phyloP scores from a whole-genome alignment of 768 basidiomycete genomes.

The Tulasnella sp. region DNA sequence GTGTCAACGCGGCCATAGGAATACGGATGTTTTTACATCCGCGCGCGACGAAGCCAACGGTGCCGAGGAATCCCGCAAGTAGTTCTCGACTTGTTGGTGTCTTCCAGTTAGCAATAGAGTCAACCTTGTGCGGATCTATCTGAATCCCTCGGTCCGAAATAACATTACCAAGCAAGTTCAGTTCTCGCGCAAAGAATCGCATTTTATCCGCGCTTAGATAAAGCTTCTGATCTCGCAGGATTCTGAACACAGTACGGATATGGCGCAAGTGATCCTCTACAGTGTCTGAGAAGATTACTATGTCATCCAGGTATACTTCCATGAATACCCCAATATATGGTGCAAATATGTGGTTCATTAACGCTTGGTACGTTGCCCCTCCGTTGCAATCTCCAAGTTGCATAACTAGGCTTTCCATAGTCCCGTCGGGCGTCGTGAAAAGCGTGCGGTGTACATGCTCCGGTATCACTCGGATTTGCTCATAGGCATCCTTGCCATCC shows the following conservation, averaged over 20 bases:
- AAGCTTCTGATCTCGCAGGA: conserved; percentile 17
- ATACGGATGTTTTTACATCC: conserved; percentile 1
- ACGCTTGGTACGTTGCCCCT: conserved; percentile 18
- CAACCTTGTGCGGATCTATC: conserved; percentile 12
- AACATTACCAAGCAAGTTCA: conserved; percentile 4
- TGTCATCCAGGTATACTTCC: conserved; percentile 21
- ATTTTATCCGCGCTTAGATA: conserved; percentile 21
- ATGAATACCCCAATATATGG: conserved; percentile 20
- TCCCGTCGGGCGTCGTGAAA: conserved; percentile 19
- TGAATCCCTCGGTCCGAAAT: conserved; percentile 1
- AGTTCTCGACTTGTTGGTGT: conserved; percentile 3
- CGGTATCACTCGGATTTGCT: conserved; percentile 16
- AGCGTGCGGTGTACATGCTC: conserved; percentile 19
- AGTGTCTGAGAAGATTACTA: conserved; percentile 19
- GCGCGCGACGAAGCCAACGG: conserved; percentile 1
- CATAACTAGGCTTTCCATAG: conserved; percentile 20
- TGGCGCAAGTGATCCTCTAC: conserved; percentile 13
- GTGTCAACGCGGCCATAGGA: neutral
- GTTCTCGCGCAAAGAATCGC: conserved; percentile 9
- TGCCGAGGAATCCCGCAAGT: neutral
- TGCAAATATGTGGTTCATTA: conserved; percentile 20
- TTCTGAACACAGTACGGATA: conserved; percentile 14
- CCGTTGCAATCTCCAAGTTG: conserved; percentile 22
- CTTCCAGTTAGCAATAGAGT: conserved; percentile 1
- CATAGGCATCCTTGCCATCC: conserved; percentile 11